phyloP scores from a whole-genome alignment of 129 eudicot genomes.

The Apium graveolens region DNA sequence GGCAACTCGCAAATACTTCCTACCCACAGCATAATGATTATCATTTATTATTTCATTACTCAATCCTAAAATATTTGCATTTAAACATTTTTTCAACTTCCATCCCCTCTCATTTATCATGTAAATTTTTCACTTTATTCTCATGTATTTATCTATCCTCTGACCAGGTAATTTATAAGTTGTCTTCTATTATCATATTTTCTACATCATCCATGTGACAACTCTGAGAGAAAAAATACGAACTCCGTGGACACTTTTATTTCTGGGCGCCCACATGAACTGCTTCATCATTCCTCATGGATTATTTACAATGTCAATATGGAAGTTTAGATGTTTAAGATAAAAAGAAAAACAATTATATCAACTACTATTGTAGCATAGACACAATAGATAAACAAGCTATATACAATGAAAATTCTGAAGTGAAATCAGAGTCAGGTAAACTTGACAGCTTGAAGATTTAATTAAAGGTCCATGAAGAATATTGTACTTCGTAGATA shows the following conservation, averaged over 20 bases:
- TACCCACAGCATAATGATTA: neutral
- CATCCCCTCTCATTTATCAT: neutral
- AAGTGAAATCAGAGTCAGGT: no score
- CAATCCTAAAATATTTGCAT: neutral
- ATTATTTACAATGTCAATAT: neutral
- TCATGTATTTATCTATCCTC: neutral
- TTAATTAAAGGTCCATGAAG: no score
- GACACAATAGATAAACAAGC: neutral
- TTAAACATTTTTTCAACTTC: neutral
- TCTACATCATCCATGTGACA: neutral
- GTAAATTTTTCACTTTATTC: neutral
- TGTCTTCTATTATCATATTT: neutral
- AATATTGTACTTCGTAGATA: no score
- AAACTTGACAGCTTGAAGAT: no score
- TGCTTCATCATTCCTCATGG: neutral
- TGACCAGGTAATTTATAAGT: neutral
- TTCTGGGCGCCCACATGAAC: neutral
- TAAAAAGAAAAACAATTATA: neutral
- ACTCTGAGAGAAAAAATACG: neutral
- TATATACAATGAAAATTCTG: neutral
- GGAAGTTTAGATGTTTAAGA: neutral
- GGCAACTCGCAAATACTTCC: neutral
- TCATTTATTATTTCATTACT: neutral
- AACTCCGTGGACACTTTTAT: neutral
- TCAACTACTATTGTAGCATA: neutral